Base-by-base conservation (phyloP, 2,329 filamentous ascomycete genomes). In the Aspergillus fijiensis region DNA sequence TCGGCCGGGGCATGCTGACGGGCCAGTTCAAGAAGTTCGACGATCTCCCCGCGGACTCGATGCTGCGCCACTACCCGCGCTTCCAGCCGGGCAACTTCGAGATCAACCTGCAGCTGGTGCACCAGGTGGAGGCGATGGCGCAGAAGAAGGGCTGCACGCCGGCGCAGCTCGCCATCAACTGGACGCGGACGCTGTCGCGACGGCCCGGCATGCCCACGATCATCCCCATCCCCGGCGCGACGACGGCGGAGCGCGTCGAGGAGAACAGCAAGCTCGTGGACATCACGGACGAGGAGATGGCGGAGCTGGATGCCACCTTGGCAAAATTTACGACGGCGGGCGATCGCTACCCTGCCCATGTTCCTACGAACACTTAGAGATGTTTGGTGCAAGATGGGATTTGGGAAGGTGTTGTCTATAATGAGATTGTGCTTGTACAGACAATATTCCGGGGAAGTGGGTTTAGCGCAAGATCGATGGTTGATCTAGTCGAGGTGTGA, bases 121-220 rank as follows among this genome's bases (percentile, higher is more conserved):
- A 79, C 6, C 79, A 85, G 59, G 74, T 91, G 12, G 77, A 86
- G 69, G 76, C 76, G 25, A 69, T 91, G 42, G 88, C 89, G 1
- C 70, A 77, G 65, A 79, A 79, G 67, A 90, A 89, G 75, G 80
- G 81, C 0, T 84, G 81, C 69, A 89, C 85, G 0, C 70, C 84
- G 4, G 81, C 82, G 1, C 89, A 92, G 75, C 77, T 91, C 29
- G 88, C 88, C 14, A 78, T 92, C 57, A 82, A 81, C 54, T 92
- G 89, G 88, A 74, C 86, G 2, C 67, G 80, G 49, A 74, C 80
- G 1, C 75, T 86, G 47, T 82, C 79, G 48, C 76, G 75, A 53
- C 79, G 77, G 31, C 78, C 82, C 6, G 85, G 82, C 48, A 80
- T 84, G 79, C 83, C 83, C 16, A 73, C 67, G 12, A 55, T 72